Base-by-base conservation (phyloP, 2,329 filamentous ascomycete species). In the Calycina marina region DNA sequence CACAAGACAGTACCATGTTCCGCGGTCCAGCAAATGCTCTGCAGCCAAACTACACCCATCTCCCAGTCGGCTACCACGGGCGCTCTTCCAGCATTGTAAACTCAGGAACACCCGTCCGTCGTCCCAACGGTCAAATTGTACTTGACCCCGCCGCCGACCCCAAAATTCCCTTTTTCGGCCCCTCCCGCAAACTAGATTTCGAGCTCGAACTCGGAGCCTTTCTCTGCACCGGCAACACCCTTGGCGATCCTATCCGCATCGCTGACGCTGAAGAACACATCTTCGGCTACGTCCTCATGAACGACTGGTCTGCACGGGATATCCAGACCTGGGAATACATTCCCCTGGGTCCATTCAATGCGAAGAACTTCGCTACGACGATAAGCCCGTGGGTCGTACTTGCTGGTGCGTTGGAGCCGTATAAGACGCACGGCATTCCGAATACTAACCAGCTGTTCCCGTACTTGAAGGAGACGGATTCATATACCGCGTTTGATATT, bases 251-350 rank as follows among this genome's bases (percentile, higher is more conserved):
- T 0, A 63, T 90, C 13, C 55, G 61, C 1, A 67, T 86, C 14
- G 56, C 76, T 10, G 34, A 45, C 27, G 82, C 82, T 0, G 72
- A 76, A 32, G 67, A 81, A 12, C 65, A 74, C 46, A 64, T 92
- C 16, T 90, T 90, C 48, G 83, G 83, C 10, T 64, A 83, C 15
- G 82, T 90, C 0, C 56, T 92, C 36, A 69, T 92, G 63, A 92
- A 92, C 45, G 83, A 92, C 55, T 92, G 83, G 83, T 83, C 76
- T 34, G 82, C 82, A 4, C 63, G 82, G 40, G 82, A 90, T 45
- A 76, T 90, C 30, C 83, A 92, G 51, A 68, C 69, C 0, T 90
- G 80, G 80, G 83, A 92, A 55, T 86, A 86, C 44, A 67, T 86
- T 6, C 83, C 83, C 0, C 58, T 88, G 5, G 83, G 83, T 0